These are phyloP conservation scores for Mycena citricolor DNA, from an alignment of 1,284 basidiomycete genomes.

Conservation along the genomic window DNA sequence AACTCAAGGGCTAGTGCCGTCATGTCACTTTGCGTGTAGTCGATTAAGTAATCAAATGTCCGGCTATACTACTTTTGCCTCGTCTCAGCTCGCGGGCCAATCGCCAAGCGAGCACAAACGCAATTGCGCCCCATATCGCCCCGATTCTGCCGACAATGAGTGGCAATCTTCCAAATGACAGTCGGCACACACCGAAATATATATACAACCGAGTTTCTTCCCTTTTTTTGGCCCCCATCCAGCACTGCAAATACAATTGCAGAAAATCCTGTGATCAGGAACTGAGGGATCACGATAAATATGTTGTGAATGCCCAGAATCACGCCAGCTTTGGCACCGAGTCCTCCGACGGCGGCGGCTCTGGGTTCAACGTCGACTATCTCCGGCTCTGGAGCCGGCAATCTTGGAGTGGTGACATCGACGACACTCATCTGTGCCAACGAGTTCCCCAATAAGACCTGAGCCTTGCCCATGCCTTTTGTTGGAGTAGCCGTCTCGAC, in stretches of 20 bases:
- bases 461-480: conserved; percentile 8
- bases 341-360: conserved; percentile 29
- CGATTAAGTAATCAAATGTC: too few species aligned
- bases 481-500: conserved; percentile 5
- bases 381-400: too few species aligned
- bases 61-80: too few species aligned
- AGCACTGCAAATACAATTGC: conserved; percentile 61
- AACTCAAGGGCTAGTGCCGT: too few species aligned
- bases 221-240: conserved; percentile 37
- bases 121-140: conserved; percentile 67
- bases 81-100: conserved; percentile 60
- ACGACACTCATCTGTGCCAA: conserved; percentile 45
- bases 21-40: too few species aligned
- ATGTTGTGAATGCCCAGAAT: conserved; percentile 83
- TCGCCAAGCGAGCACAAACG: conserved; percentile 66
- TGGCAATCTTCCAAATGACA: background rate
- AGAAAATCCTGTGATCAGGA: conserved; percentile 66
- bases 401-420: conserved; percentile 28
- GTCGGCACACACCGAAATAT: conserved; percentile 62
- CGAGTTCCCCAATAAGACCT: conserved; percentile 42
- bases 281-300: conserved; percentile 78
- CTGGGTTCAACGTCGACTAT: conserved; percentile 2
- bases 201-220: conserved; percentile 69
- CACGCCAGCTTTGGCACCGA: conserved; percentile 71
- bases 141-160: conserved; percentile 46